phyloP scores from a whole-genome alignment of 202 grass and related monocot species.

The Setaria italica region DNA sequence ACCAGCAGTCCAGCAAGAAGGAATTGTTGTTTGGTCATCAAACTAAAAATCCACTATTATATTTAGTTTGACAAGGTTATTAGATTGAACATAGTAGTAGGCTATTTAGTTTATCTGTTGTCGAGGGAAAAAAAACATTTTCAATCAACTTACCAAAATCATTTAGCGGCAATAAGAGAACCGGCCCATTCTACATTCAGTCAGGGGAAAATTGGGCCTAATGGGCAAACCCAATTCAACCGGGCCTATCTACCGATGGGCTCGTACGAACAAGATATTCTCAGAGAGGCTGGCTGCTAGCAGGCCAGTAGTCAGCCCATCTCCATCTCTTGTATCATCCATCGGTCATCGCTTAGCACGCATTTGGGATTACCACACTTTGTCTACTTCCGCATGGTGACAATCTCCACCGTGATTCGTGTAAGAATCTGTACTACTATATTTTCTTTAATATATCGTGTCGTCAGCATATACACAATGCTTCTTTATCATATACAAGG shows the following conservation, averaged over 20 bases:
- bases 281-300: background rate
- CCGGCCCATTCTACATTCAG: background rate
- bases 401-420: background rate
- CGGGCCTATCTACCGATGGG: background rate
- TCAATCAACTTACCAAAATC: no score
- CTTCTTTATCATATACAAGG: conserved; percentile 58
- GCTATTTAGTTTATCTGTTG: no score
- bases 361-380: background rate
- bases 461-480: conserved; percentile 48
- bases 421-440: conserved; percentile 24
- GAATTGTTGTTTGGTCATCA: no score
- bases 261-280: background rate
- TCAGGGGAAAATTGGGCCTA: background rate
- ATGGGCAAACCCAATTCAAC: background rate
- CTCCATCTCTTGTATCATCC: background rate
- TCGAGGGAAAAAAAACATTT: no score
- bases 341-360: background rate
- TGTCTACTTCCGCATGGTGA: background rate
- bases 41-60: no score
- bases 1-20: no score
- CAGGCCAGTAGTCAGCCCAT: background rate
- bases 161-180: background rate
- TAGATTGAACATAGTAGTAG: no score
- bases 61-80: no score
- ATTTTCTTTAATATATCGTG: conserved; percentile 35